Evolutionary conservation across 2,329 filamentous ascomycete species (phyloP), one percentile per base, ranked within the genome.

Genomic region (Cladophialophora psammophila): DNA sequence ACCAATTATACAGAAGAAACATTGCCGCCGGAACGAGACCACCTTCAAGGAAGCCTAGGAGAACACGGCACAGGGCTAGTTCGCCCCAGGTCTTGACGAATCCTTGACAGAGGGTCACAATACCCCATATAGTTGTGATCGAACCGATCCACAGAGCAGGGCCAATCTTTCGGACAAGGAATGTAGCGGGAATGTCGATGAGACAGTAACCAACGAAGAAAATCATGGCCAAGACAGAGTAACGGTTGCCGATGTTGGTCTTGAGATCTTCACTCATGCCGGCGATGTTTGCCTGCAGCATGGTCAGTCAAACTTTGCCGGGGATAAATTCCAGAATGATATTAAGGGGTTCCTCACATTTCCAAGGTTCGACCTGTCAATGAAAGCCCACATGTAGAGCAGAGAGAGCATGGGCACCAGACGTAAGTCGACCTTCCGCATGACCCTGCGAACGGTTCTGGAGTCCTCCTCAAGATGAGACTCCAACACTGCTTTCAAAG

Each of bases 1-100:
- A 80, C 77, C 78, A 79, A 50, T 26, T 26, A 26, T 26, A 26
- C 74, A 78, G 7, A 71, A 73, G 13, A 79, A 73, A 12, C 78
- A 67, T 26, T 9, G 20, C 45, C 13, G 18, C 45, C 1, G 45
- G 45, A 15, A 50, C 20, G 20, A 50, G 45, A 12, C 45, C 45
- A 13, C 45, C 45, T 26, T 50, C 45, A 3, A 50, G 18, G 9
- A 31, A 13, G 20, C 45, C 45, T 5, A 50, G 45, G 18, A 50
- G 45, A 15, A 50, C 20, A 26, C 45, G 18, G 45, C 45, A 50
- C 9, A 50, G 45, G 20, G 45, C 18, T 1, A 50, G 20, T 31
- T 50, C 45, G 8, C 45, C 45, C 45, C 45, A 50, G 10, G 45
- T 50, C 18, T 50, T 50, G 18, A 50, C 45, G 20, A 50, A 50